Evolutionary conservation across 805 yeast genomes (phyloP), one percentile per base, ranked within the genome.

Genomic region (Kluyveromyces dobzhanskii): DNA sequence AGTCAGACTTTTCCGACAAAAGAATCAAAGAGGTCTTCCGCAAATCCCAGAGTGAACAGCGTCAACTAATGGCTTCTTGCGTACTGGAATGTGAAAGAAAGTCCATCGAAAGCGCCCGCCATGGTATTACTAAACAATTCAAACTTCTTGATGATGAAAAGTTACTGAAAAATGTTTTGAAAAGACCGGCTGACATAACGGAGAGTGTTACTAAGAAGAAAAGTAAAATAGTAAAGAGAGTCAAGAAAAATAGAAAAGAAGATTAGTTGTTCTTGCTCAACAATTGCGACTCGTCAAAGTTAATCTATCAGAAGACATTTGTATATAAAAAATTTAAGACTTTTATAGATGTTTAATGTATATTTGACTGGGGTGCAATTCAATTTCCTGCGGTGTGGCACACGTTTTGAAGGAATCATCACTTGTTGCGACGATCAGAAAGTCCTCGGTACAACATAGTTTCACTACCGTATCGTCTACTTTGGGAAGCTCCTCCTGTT

Each of bases 401-500:
- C 50, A 45, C 1, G 67, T 68, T 45, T 69, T 70, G 53, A 63
- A 72, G 0, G 67, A 53, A 48, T 75, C 80, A 43, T 72, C 75
- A 13, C 75, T 66, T 3, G 71, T 62, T 1, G 72, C 78, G 13
- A 71, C 61, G 1, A 70, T 70, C 25, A 75, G 47, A 23, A 59
- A 19, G 2, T 45, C 34, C 2, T 43, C 47, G 19, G 46, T 40
- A 12, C 53, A 47, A 29, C 59, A 71, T 35, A 73, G 37, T 21
- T 62, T 53, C 31, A 69, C 67, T 3, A 73, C 68, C 27, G 73
- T 64, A 17, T 51, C 51, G 19, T 67, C 67, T 14, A 68, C 52
- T 24, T 71, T 67, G 0, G 87, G 80, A 61, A 76, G 78, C 40
- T 78, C 82, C 59, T 79, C 78, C 39, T 88, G 70, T 46, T 95